phyloP scores from a whole-genome alignment of 1,284 basidiomycete species.

The Volvariella volvacea region DNA sequence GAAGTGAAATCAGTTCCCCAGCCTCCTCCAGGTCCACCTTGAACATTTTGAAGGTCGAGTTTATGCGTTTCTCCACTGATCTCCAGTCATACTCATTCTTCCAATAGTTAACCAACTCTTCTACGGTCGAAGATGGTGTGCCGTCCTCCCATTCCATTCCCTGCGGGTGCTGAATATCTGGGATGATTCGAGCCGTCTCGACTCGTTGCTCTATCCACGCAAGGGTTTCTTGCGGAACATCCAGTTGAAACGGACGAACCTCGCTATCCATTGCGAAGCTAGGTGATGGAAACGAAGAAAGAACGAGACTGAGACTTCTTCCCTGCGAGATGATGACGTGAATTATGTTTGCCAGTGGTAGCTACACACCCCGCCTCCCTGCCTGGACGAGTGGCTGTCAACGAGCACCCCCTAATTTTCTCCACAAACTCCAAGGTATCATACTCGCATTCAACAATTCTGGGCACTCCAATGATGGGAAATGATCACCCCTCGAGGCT shows the following conservation, averaged over 20 bases:
- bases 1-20: conserved; percentile 29
- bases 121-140: conserved; percentile 26
- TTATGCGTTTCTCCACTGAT: conserved; percentile 27
- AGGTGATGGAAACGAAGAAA: too few species aligned
- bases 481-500: too few species aligned
- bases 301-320: too few species aligned
- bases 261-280: conserved; percentile 11
- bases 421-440: too few species aligned
- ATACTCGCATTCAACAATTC: too few species aligned
- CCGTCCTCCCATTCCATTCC: conserved; percentile 34
- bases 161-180: conserved; percentile 27
- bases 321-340: too few species aligned
- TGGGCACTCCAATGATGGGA: too few species aligned
- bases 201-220: conserved; percentile 23
- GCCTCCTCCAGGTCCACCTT: conserved; percentile 29
- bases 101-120: conserved; percentile 31
- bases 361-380: too few species aligned
- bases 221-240: conserved; percentile 24
- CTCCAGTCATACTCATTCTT: conserved; percentile 32
- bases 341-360: too few species aligned
- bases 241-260: conserved; percentile 25
- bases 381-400: too few species aligned
- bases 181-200: conserved; percentile 25
- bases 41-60: conserved; percentile 31
- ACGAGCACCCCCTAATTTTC: too few species aligned